These are phyloP conservation scores for Phytophthora kernoviae DNA, from an alignment of 352 stramenopile species.

Conservation along the genomic window DNA sequence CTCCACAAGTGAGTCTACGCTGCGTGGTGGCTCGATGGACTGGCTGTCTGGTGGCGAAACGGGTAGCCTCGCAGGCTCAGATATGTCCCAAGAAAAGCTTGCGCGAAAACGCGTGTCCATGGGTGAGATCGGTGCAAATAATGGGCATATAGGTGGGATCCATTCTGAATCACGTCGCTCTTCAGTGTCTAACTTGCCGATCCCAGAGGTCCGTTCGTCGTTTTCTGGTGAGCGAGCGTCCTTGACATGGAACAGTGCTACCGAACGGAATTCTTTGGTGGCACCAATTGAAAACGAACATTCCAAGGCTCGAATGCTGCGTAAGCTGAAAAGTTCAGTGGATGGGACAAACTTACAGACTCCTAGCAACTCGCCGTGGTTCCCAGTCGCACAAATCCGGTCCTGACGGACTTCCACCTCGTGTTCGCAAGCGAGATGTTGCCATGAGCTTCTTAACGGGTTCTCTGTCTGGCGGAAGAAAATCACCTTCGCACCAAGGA, in stretches of 20 bases:
- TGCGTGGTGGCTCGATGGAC: slow-evolving; percentile 22
- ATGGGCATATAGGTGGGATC: slow-evolving; percentile 1
- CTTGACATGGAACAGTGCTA: slow-evolving; percentile 33
- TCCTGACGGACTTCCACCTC: slow-evolving; percentile 15
- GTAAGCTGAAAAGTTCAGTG: slow-evolving; percentile 64
- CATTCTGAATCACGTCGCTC: slow-evolving; percentile 23
- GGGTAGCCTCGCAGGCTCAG: slow-evolving; percentile 12
- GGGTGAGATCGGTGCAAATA: slow-evolving; percentile 13
- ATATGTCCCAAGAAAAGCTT: slow-evolving; percentile 20
- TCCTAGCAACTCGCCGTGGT: slow-evolving; percentile 16
- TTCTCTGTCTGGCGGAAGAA: slow-evolving; percentile 25
- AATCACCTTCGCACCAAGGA: slow-evolving; percentile 6
- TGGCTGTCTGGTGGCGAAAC: slow-evolving; percentile 11
- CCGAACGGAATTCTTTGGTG: slow-evolving; percentile 48
- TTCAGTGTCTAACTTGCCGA: slow-evolving; percentile 38
- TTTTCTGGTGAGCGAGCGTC: slow-evolving; percentile 37
- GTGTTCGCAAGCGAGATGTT: slow-evolving; percentile 74
- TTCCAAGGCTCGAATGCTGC: slow-evolving; percentile 66
- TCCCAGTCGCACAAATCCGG: slow-evolving; percentile 18
- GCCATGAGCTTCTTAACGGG: slow-evolving; percentile 53
- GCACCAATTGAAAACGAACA: slow-evolving; percentile 64
- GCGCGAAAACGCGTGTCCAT: slow-evolving; percentile 22
- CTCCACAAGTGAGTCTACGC: slow-evolving; percentile 40
- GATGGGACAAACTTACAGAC: slow-evolving; percentile 15
- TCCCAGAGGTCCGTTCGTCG: slow-evolving; percentile 42